Evolutionary conservation across 495 filamentous ascomycete species (phyloP), one percentile per base, ranked within the genome.

Genomic region (Podospora bellae-mahoneyi): DNA sequence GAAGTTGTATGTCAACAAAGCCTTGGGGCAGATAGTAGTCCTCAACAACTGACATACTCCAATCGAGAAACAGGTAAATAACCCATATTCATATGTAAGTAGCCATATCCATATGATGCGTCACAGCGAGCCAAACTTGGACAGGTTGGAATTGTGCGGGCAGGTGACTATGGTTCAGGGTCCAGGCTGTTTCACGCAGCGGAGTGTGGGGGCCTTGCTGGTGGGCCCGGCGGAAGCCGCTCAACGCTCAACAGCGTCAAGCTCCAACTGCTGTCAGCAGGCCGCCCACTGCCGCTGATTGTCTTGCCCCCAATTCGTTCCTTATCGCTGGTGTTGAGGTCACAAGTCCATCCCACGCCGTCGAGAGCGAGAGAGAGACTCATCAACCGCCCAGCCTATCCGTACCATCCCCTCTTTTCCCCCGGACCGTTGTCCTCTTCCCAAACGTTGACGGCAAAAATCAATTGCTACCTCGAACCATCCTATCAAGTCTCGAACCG

Each of bases 241-340:
- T 18, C 55, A 26, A 26, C 18, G 55, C 23, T 26, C 20, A 48
- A 48, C 39, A 10, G 7, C 39, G 39, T 48, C 39, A 48, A 48
- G 39, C n/a, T n/a, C 65, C 23, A 58, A 64, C 62, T 16, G 39
- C 34, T 26, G 67, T 68, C 67, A 68, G 54, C 67, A 64, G 67
- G 67, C 28, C 62, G 39, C 62, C 67, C 67, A 65, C 10, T 27
- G 6, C n/a, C n/a, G 30, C 30, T 32, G 30, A 32, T 32, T 32
- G 30, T 32, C 30, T 32, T 32, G 23, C 30, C 30, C 30, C 30
- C 30, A 32, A 32, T 32, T 68, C 62, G 67, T 28, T 60, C 62
- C 48, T 65, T 64, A 67, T 67, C 65, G 26, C 13, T n/a, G 27
- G 1, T 23, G n/a, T 48, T 19, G 9, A 57, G 60, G 68, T 66